Evolutionary conservation across 306 rosid species (phyloP), one percentile per base, ranked within the genome.

Genomic region (Rubus parviflorus): DNA sequence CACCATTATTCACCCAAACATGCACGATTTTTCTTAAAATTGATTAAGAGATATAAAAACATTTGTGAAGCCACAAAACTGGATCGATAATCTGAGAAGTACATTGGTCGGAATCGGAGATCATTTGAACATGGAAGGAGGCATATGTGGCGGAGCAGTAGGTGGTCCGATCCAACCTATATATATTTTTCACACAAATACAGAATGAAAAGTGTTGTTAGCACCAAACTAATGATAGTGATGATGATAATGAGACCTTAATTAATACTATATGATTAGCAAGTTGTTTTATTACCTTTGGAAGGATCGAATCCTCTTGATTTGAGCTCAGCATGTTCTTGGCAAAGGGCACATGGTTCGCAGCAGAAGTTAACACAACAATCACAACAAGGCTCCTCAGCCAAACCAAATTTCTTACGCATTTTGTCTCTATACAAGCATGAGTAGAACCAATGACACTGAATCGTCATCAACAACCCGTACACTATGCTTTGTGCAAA

Each of bases 251-350:
- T 3, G 41, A 68, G 12, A 45, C 37, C 15, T 70, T 70, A 30
- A 30, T 30, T 30, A 30, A 1, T 30, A n/a, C 12, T 56, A 20
- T 56, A 20, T 56, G 25, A 54, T 54, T 2, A 19, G 11, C 2
- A 0, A 3, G 8, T 30, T 30, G 35, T 30, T 30, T 30, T 56
- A 56, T 20, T 56, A 79, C 82, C 72, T 72, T 40, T 40, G 66
- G 73, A 62, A 41, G 82, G 77, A 16, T 68, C 3, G 49, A 74
- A 57, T 45, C 83, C 79, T 52, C 83, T 74, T 23, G 41, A 23
- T 54, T 56, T 56, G 47, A 80, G 83, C 72, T 80, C 72, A 37
- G 48, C 54, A 60, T 80, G 70, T 25, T 80, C 83, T 68, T 80
- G 79, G 75, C 80, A 74, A 40, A 80, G 80, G 13, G 80, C 75